A percentile compares a stretch with the other conserved stretches of the same genome.
Evolutionary conservation across 2,329 filamentous ascomycete genomes (phyloP).

Genomic region (Arachnomyces sp.): DNA sequence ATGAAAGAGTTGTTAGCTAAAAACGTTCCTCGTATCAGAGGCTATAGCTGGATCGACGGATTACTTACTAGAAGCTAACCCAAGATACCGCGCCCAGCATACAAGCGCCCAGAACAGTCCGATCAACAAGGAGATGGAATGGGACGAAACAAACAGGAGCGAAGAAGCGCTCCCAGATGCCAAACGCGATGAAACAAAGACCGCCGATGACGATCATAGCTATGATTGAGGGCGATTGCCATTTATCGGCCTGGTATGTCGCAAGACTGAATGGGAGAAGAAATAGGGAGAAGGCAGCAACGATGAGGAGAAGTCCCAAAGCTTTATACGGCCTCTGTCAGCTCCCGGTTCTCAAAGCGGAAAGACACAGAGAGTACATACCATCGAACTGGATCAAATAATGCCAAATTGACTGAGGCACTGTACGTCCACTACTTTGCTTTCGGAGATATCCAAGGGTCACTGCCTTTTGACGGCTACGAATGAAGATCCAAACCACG

Average conservation of each 20-base stretch:
- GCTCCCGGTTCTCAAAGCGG: background rate
- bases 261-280: conserved; percentile 23
- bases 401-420: conserved; percentile 13
- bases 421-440: conserved; percentile 9
- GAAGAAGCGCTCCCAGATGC: conserved; percentile 45
- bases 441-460: conserved; percentile 21
- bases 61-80: conserved; percentile 35
- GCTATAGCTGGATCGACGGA: background rate
- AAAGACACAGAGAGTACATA: conserved; percentile 4
- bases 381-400: conserved; percentile 19
- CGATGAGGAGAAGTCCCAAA: conserved; percentile 23
- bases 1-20: background rate
- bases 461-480: conserved; percentile 50
- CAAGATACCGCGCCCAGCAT: conserved; percentile 40
- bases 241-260: conserved; percentile 15
- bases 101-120: conserved; percentile 46
- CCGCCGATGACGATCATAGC: conserved; percentile 47
- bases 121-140: conserved; percentile 42
- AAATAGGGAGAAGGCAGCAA: conserved; percentile 22
- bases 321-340: conserved; percentile 10
- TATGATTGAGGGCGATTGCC: conserved; percentile 26
- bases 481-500: conserved; percentile 46
- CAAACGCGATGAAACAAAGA: conserved; percentile 46
- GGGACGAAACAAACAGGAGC: conserved; percentile 48
- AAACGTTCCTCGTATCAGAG: background rate